Base-by-base conservation (phyloP, 2,329 filamentous ascomycete genomes). In the Neoascochyta sp. region DNA sequence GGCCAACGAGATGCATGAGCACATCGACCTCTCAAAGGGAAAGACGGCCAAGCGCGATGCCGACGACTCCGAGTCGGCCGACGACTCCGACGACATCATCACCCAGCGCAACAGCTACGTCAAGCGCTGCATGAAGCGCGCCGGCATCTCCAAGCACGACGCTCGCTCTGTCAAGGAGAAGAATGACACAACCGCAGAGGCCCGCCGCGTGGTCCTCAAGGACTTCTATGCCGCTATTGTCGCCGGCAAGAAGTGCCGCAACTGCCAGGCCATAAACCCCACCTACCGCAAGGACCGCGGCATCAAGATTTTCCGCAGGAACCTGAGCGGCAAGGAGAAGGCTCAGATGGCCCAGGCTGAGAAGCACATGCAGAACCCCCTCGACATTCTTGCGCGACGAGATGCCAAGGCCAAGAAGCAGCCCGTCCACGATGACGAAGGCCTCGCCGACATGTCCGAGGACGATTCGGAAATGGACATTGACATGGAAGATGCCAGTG, bases 231-330 rank as follows among this genome's bases (percentile, higher is more conserved):
- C 75, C 30, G 76, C 81, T 16, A 82, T 95, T 32, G 76, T 76
- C 26, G 76, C 75, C 47, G 72, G 75, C 25, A 83, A 80, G 50
- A 76, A 76, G 52, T 98, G 92, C 65, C 70, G 69, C 22, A 78
- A 70, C 43, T 83, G 80, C 57, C 44, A 47, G 21, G 51, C 83
- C 16, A 41, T 62, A 19, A 61, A 57, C 30, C 89, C 88, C 8
- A 71, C 73, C 2, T 96, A 86, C 64, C 81, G 90, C 49, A 95
- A 94, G 61, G 90, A 98, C 53, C 76, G 83, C 23, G 92, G 80
- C 52, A 83, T 89, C 56, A 98, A 96, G 64, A 88, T 98, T 31
- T 98, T 96, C 63, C 82, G 90, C 57, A 92, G 85, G 56, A 71
- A 83, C 2, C 67, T 95, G 34, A 76, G 74, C 25, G 65, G 74